These are phyloP conservation scores for Isatis lusitanica DNA, from an alignment of 441 rosid species.

Conservation along the genomic window DNA sequence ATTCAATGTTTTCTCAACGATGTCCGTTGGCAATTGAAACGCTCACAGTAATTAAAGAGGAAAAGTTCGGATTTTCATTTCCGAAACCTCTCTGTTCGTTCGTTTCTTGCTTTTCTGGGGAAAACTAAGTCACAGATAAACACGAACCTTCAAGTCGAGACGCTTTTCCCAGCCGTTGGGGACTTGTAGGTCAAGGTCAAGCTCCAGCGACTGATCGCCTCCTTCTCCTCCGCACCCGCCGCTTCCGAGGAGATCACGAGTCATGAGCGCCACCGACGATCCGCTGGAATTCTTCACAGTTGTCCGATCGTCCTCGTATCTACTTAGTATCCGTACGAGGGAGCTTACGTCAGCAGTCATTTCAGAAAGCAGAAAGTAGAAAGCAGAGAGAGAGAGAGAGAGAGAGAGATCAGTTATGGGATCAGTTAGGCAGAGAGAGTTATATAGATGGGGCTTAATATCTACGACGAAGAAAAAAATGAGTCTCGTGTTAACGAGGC, in stretches of 20 bases:
- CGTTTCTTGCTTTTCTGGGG: conserved; percentile 16
- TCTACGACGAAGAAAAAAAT: neutral
- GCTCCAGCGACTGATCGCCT: conserved; percentile 48
- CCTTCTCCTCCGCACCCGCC: conserved; percentile 16
- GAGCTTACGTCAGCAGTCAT: conserved; percentile 84
- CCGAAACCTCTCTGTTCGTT: neutral
- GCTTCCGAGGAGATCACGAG: conserved; percentile 65
- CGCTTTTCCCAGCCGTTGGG: conserved; percentile 90
- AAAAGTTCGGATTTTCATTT: neutral
- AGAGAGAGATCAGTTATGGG: conserved; percentile 8
- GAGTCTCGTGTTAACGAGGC: conserved; percentile 19
- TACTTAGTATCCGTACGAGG: conserved; percentile 42
- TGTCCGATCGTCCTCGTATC: conserved; percentile 45
- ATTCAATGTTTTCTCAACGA: neutral
- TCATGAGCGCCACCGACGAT: conserved; percentile 51
- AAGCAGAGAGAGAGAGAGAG: neutral
- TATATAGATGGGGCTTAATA: conserved; percentile 35
- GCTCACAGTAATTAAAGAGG: neutral
- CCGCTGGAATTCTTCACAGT: conserved; percentile 36
- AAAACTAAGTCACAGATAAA: conserved; percentile 3
- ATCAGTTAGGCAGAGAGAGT: conserved; percentile 13
- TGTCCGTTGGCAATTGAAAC: too few relatives aligned
- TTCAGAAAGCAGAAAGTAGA: neutral
- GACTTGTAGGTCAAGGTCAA: conserved; percentile 82
- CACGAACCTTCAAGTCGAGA: conserved; percentile 72